Evolutionary conservation across 257 asterid genomes (phyloP), one percentile per base, ranked within the genome.

Genomic region (Fraxinus quadrangulata): DNA sequence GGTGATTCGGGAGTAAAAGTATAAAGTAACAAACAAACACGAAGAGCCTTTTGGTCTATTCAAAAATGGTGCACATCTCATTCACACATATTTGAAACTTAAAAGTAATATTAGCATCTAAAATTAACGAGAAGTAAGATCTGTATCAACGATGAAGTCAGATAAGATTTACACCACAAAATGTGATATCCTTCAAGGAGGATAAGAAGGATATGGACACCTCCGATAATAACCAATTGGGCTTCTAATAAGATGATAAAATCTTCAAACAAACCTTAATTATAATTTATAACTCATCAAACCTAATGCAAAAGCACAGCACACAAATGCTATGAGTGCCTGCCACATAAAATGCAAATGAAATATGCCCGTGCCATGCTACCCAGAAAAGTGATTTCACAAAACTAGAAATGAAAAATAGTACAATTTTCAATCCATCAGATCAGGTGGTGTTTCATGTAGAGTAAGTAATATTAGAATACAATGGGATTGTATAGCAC

Each of bases 191-290:
- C 21, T 49, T 17, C 65, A 54, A 54, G 65, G 23, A 49, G 6
- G 21, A 49, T 49, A 49, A 16, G 59, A 3, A 54, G 10, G 26
- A 54, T 54, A 54, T 54, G 26, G 65, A 6, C 65, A 54, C 3
- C n/a, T 54, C 4, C 2, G 12, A 17, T n/a, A 17, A n/a, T 54
- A 33, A 78, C 11, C 34, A 71, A 14, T 31, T 36, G 36, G 13
- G 37, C 24, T 30, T 77, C 34, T 21, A 67, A 17, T 19, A 51
- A 74, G 67, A 63, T 56, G 34, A 70, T 59, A 26, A 49, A 63
- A 67, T 30, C 77, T 67, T 63, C 77, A 65, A 67, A 79, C 51
- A 67, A 66, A 83, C 34, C 72, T 71, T 45, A 72, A 74, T 65
- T 37, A 23, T 74, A 34, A 56, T 71, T 28, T 45, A 34, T 59